Evolutionary conservation across 371 early-diverging fungal genomes (phyloP), one percentile per base, ranked within the genome.

Genomic region (Mucor velutinosus): DNA sequence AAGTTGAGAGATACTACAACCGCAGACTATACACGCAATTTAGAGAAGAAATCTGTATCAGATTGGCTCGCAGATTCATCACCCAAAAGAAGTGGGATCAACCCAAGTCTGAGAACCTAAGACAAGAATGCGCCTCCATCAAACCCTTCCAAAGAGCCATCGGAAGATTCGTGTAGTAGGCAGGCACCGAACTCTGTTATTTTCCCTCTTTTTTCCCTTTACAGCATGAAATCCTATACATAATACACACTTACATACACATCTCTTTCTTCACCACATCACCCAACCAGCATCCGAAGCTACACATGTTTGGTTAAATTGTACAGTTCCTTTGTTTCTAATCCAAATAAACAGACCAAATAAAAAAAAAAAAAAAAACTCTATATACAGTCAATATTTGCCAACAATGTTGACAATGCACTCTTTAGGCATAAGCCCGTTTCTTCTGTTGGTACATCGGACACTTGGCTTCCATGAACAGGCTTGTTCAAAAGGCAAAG

Each of bases 1-100:
- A 78, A 41, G 71, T 77, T 7, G 89, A 88, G 77, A 83, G 91
- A 55, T 83, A 83, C 61, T 86, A 88, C 66, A 88, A 88, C 62
- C 76, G 81, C 29, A 71, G 85, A 62, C 53, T 88, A 23, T 88
- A 88, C 41, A 72, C 81, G 3, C 80, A 81, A 21, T 88, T 86
- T 74, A 74, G 89, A 56, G 89, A 88, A 66, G 89, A 88, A 55
- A 39, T 83, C 1, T 88, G 89, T 67, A 77, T 84, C 58, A 75
- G 88, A 32, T 86, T 87, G 55, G 84, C 85, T 17, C 78, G 81
- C 61, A 64, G 76, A 62, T 84, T 87, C 73, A 81, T 84, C 56
- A 68, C 80, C 53, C 78, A 81, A 67, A 79, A 78, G 62, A 78
- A 81, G 62, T 81, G 85, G 72, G 74, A 60, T 37, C 78, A 83